Evolutionary conservation across 805 yeast genomes (phyloP).

Genomic region (Myxozyma geophila): DNA sequence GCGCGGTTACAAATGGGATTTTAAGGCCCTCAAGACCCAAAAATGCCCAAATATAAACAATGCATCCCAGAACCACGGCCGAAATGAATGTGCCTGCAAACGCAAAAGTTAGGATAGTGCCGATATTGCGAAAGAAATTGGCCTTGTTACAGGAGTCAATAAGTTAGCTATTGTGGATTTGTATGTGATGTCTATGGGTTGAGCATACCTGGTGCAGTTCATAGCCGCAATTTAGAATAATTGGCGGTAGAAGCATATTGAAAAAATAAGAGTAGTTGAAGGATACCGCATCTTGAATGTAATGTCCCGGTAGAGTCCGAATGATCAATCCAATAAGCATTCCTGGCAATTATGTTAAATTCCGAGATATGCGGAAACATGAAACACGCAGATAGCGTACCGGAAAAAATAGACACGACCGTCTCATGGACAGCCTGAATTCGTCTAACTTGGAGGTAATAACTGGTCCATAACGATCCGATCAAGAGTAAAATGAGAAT

Average conservation of each 20-base stretch:
- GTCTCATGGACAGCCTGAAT: constrained; percentile 97
- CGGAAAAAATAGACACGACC: constrained; percentile 91
- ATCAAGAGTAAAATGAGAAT: constrained; percentile 79
- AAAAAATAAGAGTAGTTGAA: constrained; percentile 93
- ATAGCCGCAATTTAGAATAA: constrained; percentile 95
- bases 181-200: background rate
- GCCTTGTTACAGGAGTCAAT: constrained; percentile 51
- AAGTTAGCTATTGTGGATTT: background rate
- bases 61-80: constrained; percentile 80
- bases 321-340: constrained; percentile 82
- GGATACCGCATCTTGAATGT: constrained; percentile 94
- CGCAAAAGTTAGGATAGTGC: constrained; percentile 89
- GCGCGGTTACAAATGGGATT: constrained; percentile 93
- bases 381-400: constrained; percentile 49
- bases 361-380: background rate
- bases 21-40: constrained; percentile 86
- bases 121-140: constrained; percentile 89
- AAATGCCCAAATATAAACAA: constrained; percentile 77
- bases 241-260: constrained; percentile 92
- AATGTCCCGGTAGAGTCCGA: constrained; percentile 92
- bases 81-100: constrained; percentile 96
- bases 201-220: constrained; percentile 68
- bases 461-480: constrained; percentile 92
- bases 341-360: constrained; percentile 5
- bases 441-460: constrained; percentile 85